phyloP scores from a whole-genome alignment of 441 rosid genomes.

The Euphorbia celastroides region DNA sequence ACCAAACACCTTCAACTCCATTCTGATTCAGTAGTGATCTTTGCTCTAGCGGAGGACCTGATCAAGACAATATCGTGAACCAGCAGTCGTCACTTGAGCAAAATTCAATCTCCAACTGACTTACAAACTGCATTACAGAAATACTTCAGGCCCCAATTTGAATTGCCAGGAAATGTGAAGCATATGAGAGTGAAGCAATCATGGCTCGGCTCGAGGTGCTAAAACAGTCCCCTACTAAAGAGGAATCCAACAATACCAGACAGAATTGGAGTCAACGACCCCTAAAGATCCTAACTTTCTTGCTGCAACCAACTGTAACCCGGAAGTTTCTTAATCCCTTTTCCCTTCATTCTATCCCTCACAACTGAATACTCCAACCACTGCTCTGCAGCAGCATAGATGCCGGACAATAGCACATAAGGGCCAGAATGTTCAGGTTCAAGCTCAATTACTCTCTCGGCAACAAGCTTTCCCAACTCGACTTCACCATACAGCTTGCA shows the following conservation, averaged over 20 bases:
- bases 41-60: not conserved
- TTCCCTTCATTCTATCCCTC: slow-evolving; percentile 61
- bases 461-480: slow-evolving; percentile 56
- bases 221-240: no score
- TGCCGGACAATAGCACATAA: slow-evolving; percentile 67
- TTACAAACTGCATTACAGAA: not conserved
- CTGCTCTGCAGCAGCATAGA: slow-evolving; percentile 65
- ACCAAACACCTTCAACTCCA: not conserved
- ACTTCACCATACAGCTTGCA: slow-evolving; percentile 51
- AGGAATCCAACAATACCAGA: not conserved
- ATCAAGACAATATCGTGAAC: not conserved
- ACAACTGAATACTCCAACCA: slow-evolving; percentile 59
- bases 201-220: not conserved
- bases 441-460: slow-evolving; percentile 45
- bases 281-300: not conserved
- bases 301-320: slow-evolving; percentile 54
- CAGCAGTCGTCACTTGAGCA: not conserved
- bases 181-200: not conserved
- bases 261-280: not conserved
- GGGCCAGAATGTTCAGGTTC: slow-evolving; percentile 62
- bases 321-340: slow-evolving; percentile 50
- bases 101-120: not conserved
- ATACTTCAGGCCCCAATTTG: not conserved
- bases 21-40: not conserved
- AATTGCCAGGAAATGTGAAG: no score